Evolutionary conservation across 2,329 filamentous ascomycete genomes (phyloP), one percentile per base, ranked within the genome.

Genomic region (Epichloe gansuensis): DNA sequence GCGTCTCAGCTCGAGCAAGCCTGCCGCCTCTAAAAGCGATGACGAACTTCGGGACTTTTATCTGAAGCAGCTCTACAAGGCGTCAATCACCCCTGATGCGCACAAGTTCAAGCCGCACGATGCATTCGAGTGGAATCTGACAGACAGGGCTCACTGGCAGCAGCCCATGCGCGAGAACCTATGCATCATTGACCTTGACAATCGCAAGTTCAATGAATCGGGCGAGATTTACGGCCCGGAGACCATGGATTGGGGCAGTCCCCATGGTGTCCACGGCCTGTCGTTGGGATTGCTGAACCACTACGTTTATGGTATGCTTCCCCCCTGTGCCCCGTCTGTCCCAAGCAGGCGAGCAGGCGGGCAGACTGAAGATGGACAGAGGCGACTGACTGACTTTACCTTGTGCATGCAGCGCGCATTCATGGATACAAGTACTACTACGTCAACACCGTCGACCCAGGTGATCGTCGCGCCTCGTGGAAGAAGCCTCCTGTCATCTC

Each of bases 401-500:
- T 11, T 31, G 27, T 31, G 27, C 27, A 6, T 23, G 35, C 54
- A 71, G 69, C 70, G 58, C 68, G 66, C 55, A 70, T 73, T 51
- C 71, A 74, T 56, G 70, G 70, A 48, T 74, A 74, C 65, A 69
- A 69, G 58, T 73, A 74, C 64, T 72, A 72, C 61, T 73, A 70
- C 53, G 56, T 74, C 54, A 64, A 67, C 40, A 66, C 66, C 36
- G 65, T 67, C 8, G 60, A 63, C 13, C 69, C 63, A 51, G 53
- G 59, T 45, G 71, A 73, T 53, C 69, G 71, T 25, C 69, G 71
- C 34, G 65, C 66, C n/a, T 72, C 71, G 11, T 74, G 71, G 71
- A 70, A 71, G 62, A 73, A 73, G 61, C 68, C 71, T 27, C 55
- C 66, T 45, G 63, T 73, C 56, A 66, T 72, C 53, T 59, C 65